Base-by-base conservation (phyloP, 208 protist species). In the Crithidia bombi region DNA sequence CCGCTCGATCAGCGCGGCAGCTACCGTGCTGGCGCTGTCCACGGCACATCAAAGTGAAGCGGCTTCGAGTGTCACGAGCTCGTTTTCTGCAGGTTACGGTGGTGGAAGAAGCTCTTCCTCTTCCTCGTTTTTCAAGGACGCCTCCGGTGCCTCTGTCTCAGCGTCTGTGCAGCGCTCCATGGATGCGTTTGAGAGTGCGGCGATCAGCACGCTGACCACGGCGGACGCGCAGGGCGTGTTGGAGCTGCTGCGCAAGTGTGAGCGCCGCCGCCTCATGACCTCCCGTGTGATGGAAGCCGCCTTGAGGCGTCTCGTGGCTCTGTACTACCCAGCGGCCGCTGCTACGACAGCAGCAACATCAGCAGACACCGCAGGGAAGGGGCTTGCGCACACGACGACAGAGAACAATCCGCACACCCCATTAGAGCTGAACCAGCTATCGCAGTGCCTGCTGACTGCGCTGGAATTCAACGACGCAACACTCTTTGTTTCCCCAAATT, bases 201-300 rank as follows among this genome's bases (percentile, higher is more conserved):
- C 75, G 28, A 44, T 78, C 5, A 71, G 52, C 5, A 71, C 86
- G 5, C 30, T 94, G 23, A 35, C 54, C 1, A 43, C 47, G 6
- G 85, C 86, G 3, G 79, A 89, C 51, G 70, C 65, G 10, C 56
- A 79, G 41, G 78, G 79, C 61, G 71, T 94, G 33, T 61, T 77
- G 41, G 82, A 88, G 23, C 73, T 94, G 62, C 52, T 94, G 50
- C 75, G 75, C 26, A 86, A 86, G 73, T 94, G 89, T 58, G 85
- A 87, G 62, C 66, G 52, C 32, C 78, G 72, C 21, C 68, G 81
- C 26, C 69, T 91, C 50, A 91, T 91, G 89, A 82, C 88, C 32
- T 41, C 76, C 1, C 67, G 71, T 33, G 75, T 89, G 44, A 86
- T 94, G 81, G 69, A 89, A 28, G 78, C 81, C 0, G 65, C 63